Percentiles rank a stretch among this genome's conserved stretches.
phyloP scores from a whole-genome alignment of 2,329 filamentous ascomycete species.

The Aciculosporium take region DNA sequence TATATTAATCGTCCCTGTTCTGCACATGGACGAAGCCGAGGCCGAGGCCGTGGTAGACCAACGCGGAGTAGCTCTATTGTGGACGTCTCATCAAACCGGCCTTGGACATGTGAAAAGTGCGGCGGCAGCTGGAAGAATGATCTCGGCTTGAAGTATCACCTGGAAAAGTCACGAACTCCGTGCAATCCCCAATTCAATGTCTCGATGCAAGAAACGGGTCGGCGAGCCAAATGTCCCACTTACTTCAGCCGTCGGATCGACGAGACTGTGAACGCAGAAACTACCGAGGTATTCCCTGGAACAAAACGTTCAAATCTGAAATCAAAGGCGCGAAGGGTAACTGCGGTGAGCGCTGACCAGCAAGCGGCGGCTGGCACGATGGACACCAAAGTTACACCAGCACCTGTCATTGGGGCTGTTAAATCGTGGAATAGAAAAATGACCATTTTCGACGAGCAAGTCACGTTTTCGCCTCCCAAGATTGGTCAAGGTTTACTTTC shows the following conservation, averaged over 20 bases:
- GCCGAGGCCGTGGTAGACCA: conserved; percentile 5
- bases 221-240: conserved; percentile 8
- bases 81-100: conserved; percentile 10
- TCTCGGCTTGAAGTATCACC: conserved; percentile 43
- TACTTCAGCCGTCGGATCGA: not conserved
- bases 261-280: not conserved
- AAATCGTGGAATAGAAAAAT: conserved; percentile 4
- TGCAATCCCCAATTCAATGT: conserved; percentile 33
- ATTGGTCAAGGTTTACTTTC: conserved; percentile 2
- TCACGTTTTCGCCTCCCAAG: not conserved
- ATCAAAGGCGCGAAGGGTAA: not conserved
- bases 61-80: conserved; percentile 7
- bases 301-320: not conserved
- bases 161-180: conserved; percentile 36
- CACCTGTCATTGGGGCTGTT: not conserved
- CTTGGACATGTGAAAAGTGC: conserved; percentile 38
- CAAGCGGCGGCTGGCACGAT: not conserved
- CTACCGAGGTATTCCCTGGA: not conserved
- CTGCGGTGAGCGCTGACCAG: not conserved
- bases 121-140: conserved; percentile 43
- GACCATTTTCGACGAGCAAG: not conserved
- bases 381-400: not conserved
- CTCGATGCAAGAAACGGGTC: conserved; percentile 7
- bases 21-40: conserved; percentile 3
- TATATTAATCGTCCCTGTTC: not conserved